Evolutionary conservation across 2,329 filamentous ascomycete genomes (phyloP), one percentile per base, ranked within the genome.

Genomic region (Xylaria arbuscula): DNA sequence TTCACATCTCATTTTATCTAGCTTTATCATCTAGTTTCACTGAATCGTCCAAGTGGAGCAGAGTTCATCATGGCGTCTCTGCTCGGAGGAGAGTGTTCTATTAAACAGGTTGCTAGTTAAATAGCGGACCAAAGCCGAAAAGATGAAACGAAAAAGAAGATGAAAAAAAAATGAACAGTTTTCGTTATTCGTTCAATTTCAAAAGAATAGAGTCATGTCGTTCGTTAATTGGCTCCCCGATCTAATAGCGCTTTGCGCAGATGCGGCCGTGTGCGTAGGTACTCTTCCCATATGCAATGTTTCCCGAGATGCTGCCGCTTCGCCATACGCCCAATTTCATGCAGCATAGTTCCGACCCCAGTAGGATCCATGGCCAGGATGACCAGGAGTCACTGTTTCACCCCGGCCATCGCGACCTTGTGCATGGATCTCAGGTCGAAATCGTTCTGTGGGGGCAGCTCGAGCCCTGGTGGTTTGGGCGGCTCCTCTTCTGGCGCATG

Each of bases 401-500:
- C 57, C 58, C 75, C 75, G 42, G 75, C 72, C 74, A 78, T 70
- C 24, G 75, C 75, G 53, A 78, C 75, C 51, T 74, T 77, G 68
- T 76, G 75, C 76, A 78, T 74, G 13, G 76, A 78, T 65, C 72
- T 71, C 47, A 72, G 55, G 67, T 78, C 76, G 61, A 73, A 77
- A 34, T 76, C 73, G 53, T 60, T 70, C 36, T 62, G 54, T 8
- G 57, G 56, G 22, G 47, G 53, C 40, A n/a, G 40, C 22, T 57
- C 68, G 48, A 24, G 48, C 28, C 19, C 42, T 24, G 28, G 42
- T 15, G 28, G n/a, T 28, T 66, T 64, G 17, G 42, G 56, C 34
- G 62, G 66, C 64, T 70, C 65, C 65, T 72, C 51, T 65, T 65
- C 64, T 19, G 62, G 51, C 28, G 28, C 17, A 28, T 57, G 50